Evolutionary conservation across 345 rosid species (phyloP), one percentile per base, ranked within the genome.

Genomic region (Eucalyptus pumila): DNA sequence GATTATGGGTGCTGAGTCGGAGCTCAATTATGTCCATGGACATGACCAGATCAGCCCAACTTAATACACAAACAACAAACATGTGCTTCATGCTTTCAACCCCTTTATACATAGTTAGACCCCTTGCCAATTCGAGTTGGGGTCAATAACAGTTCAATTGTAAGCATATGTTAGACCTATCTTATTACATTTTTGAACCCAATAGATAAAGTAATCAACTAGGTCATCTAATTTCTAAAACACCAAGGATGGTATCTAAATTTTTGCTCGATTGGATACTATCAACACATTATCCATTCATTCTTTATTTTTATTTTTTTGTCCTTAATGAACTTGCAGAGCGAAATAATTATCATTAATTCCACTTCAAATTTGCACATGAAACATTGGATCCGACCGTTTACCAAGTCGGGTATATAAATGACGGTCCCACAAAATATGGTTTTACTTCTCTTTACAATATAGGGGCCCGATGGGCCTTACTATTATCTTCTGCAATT

Each of bases 401-500:
- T n/a, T 65, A n/a, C 21, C 37, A 65, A 2, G 37, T n/a, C 76
- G 15, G 0, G 76, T n/a, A n/a, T 2, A 65, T 0, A n/a, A 65
- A 65, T 4, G 37, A 65, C 0, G 37, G 21, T n/a, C 37, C 76
- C 76, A 14, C 40, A 65, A 69, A 69, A 17, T 69, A 69, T 5
- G 44, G 44, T 17, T 17, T 69, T 9, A 34, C 44, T 69, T 69
- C 80, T 69, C 24, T 16, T 17, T 69, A 32, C 23, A 7, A 7
- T 3, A 9, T 2, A 34, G 6, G 6, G 42, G 80, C 80, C 80
- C 13, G 37, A 32, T 17, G 80, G 24, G 24, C 44, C 24, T 5
- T 32, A 0, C 44, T 34, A 0, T 69, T 69, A 32, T 34, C 80
- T 69, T 69, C 80, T 69, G 0, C 3, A 19, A 69, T 9, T 0